A percentile compares a stretch with the other conserved stretches of the same genome.
Evolutionary conservation across 1,284 basidiomycete species (phyloP).

Genomic region (Ustilago trichophora): DNA sequence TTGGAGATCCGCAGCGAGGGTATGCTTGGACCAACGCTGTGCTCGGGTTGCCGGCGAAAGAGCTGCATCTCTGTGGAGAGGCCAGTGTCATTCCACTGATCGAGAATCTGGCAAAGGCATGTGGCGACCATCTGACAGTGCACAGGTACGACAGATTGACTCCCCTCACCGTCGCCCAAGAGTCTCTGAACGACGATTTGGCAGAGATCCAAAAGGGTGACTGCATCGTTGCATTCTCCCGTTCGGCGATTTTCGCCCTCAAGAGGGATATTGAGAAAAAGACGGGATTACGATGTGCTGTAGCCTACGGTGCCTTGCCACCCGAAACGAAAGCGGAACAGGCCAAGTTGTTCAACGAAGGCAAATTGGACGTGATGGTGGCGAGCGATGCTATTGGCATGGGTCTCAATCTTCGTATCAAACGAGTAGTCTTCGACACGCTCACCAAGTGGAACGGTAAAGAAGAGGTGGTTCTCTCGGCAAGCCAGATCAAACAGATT

Average conservation of each 20-base stretch:
- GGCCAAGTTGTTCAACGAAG: constrained; percentile 86
- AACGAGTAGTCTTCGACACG: constrained; percentile 82
- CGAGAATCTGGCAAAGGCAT: constrained; percentile 74
- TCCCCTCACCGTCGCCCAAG: constrained; percentile 78
- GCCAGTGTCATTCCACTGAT: constrained; percentile 86
- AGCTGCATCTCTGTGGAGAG: constrained; percentile 95
- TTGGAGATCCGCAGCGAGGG: constrained; percentile 81
- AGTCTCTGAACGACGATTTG: constrained; percentile 76
- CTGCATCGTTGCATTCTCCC: constrained; percentile 87
- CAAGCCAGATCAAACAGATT: constrained; percentile 92
- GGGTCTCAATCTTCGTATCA: constrained; percentile 95
- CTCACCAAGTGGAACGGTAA: constrained; percentile 80
- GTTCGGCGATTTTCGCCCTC: constrained; percentile 79
- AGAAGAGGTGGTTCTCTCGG: constrained; percentile 72
- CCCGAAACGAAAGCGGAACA: constrained; percentile 89
- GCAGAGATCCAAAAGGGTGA: constrained; percentile 80
- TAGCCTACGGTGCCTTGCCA: constrained; percentile 88
- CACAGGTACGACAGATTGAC: constrained; percentile 87
- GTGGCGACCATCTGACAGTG: constrained; percentile 84
- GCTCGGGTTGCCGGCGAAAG: constrained; percentile 79
- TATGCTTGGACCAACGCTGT: constrained; percentile 86
- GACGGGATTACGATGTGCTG: constrained; percentile 81
- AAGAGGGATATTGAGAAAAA: constrained; percentile 78
- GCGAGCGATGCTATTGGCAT: constrained; percentile 94
- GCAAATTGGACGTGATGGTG: constrained; percentile 83